These are phyloP conservation scores for Eleusine indica DNA, from an alignment of 176 grass and related monocot species.

Conservation along the genomic window DNA sequence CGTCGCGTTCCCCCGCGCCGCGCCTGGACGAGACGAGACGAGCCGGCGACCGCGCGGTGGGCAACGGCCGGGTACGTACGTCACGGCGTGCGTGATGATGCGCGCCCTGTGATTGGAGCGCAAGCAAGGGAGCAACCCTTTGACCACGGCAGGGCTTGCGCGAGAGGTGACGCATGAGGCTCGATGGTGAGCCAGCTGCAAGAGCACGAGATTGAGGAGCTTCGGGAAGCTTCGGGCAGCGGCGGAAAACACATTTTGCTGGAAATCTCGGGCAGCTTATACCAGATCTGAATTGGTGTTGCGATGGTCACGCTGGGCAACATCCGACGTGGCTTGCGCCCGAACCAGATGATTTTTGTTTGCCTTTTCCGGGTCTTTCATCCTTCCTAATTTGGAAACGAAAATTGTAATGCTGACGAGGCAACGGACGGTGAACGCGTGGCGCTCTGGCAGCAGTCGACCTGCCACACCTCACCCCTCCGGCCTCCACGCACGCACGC, in stretches of 20 bases:
- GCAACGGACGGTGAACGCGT: not conserved
- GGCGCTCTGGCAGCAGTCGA: not conserved
- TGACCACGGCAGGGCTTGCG: not conserved
- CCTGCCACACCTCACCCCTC: not conserved
- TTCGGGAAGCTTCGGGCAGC: not conserved
- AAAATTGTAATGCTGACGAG: not conserved
- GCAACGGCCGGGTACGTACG: not conserved
- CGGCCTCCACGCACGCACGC: not conserved
- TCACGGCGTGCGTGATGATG: slow-evolving; percentile 27
- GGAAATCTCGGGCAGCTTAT: no score
- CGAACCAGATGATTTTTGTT: not conserved
- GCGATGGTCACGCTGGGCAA: not conserved
- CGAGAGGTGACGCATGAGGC: no score
- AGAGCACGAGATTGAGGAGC: not conserved
- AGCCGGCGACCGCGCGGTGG: slow-evolving; percentile 1
- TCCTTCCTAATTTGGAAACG: no score
- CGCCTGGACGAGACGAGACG: not conserved
- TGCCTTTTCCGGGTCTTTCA: not conserved
- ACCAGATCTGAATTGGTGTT: not conserved
- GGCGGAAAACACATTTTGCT: no score
- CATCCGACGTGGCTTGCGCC: not conserved
- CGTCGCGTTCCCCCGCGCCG: not conserved
- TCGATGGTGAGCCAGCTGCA: no score
- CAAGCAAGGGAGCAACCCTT: not conserved
- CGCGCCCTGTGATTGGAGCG: not conserved